Base-by-base conservation (phyloP, 768 basidiomycete species). In the Calocera cornea region DNA sequence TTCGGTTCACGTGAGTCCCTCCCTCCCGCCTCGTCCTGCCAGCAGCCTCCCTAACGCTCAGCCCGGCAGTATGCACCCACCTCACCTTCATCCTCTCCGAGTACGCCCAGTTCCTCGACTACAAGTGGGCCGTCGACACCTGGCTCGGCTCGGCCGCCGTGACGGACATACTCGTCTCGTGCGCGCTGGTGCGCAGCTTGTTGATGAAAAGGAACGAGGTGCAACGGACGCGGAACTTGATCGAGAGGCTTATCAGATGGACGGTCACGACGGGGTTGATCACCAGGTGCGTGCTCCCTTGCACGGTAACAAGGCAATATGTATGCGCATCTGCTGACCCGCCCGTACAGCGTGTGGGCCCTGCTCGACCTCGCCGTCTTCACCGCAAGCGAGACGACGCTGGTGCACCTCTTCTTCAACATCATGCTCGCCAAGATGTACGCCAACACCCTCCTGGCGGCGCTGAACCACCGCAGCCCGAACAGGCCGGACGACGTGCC, bases 171-270 rank as follows among this genome's bases (percentile, higher is more conserved):
- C 54, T 60, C 54, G 54, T 60, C 31, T 29, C 14, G 2, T 60
- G 54, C 22, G 54, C 54, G 14, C 31, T 60, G 54, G 54, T 60
- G 7, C 14, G 54, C 14, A 60, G 54, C 54, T 60, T 60, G 54
- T 19, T 60, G 14, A 60, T 60, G 54, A 60, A 60, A 27, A 14
- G 54, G 54, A 60, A 60, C 54, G 54, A 60, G 54, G 54, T 60
- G 54, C 54, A 60, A 33, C 54, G 54, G 54, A 60, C 54, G 54
- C 14, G 54, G 54, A 60, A 60, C 31, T 60, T 60, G 54, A 60
- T 60, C 31, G 54, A 60, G 54, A 2, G 31, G 31, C 54, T 60
- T 31, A 60, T 60, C 14, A 27, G 54, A 27, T 60, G 54, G 54
- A 60, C 54, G 24, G 54, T 60, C 2, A 60, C 54, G 2, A 60